Evolutionary conservation across 208 protist genomes (phyloP), one percentile per base, ranked within the genome.

Genomic region (Crithidia sp.): DNA sequence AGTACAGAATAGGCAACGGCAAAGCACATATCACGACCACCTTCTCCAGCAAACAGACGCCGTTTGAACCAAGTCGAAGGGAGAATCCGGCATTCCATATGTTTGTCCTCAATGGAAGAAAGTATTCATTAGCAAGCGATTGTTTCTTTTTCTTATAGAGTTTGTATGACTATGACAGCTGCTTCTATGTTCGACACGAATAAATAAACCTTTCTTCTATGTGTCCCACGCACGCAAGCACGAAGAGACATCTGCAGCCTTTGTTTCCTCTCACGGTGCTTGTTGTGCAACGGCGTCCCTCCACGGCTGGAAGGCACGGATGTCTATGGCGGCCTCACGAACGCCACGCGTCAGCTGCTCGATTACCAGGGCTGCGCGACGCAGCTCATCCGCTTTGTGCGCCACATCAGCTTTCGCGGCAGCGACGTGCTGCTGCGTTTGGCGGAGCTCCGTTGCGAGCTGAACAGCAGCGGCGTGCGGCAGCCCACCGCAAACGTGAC

Each of bases 331-430:
- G 0, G 91, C 86, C 6, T 71, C 74, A 14, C 76, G 65, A 5
- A 95, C 80, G 16, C 88, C 90, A 9, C 82, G 76, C 45, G 84
- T 82, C 41, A 95, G 63, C 6, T 82, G 62, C 19, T 86, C 59
- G 55, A 95, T 81, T n/a, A 85, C 54, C 17, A 79, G 73, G 37
- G 77, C 39, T 4, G 87, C 84, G 9, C 67, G 63, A 2, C 62
- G 44, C 49, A 93, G 66, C 57, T 95, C 86, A 5, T 62, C 37
- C 7, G 66, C 37, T 36, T 73, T 80, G 5, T 6, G 13, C 14
- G 53, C 28, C 2, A 53, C 59, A 14, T 74, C 55, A 14, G 41
- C 19, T 37, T 54, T 40, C 14, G 13, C 63, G 4, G 36, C 8
- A 53, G 45, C 14, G 47, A 80, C 43, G 37, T 67, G 55, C 16